Conservation (phyloP, 2,329 filamentous ascomycete species). For the Lachnellula suecica region DNA sequence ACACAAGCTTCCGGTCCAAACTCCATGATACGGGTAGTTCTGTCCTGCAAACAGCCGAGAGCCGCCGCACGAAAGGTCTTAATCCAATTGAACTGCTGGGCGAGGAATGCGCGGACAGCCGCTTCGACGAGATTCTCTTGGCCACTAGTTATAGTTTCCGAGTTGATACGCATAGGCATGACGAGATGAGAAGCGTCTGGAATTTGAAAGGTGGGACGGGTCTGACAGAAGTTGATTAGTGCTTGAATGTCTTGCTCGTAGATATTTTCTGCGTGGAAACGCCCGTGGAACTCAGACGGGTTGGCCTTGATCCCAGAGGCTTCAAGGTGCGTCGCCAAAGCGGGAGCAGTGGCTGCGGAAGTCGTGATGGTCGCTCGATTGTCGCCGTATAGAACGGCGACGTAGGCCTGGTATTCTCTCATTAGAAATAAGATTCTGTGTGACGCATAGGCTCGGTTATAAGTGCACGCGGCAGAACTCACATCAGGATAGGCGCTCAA, state of each 20-base stretch:
- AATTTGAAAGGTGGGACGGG: conserved; percentile 32
- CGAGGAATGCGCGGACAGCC: conserved; percentile 35
- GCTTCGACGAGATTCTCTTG: conserved; percentile 26
- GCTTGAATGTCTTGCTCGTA: conserved; percentile 15
- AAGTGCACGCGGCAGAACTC: no score
- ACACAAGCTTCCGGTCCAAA: conserved; percentile 39
- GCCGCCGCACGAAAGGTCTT: conserved; percentile 7
- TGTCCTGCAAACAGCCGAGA: background rate
- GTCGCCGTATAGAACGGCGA: conserved; percentile 17
- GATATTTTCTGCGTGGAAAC: conserved; percentile 31
- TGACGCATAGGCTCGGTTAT: no score
- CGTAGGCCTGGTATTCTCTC: no score
- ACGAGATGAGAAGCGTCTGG: conserved; percentile 31
- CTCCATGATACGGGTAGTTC: conserved; percentile 23
- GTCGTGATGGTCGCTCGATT: conserved; percentile 37
- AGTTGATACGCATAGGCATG: conserved; percentile 28
- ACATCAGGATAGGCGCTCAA: background rate
- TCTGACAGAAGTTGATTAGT: conserved; percentile 31
- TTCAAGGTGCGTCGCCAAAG: conserved; percentile 10
- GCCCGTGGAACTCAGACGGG: conserved; percentile 33
- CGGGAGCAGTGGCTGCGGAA: background rate
- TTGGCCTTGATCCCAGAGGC: conserved; percentile 27
- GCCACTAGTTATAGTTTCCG: conserved; percentile 20
- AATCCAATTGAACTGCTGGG: conserved; percentile 36
- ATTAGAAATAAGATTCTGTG: no score